Percentiles rank a stretch among this genome's conserved stretches.
Conservation (phyloP, 192 early-diverging fungal genomes). For the Backusella mclennaniae region DNA sequence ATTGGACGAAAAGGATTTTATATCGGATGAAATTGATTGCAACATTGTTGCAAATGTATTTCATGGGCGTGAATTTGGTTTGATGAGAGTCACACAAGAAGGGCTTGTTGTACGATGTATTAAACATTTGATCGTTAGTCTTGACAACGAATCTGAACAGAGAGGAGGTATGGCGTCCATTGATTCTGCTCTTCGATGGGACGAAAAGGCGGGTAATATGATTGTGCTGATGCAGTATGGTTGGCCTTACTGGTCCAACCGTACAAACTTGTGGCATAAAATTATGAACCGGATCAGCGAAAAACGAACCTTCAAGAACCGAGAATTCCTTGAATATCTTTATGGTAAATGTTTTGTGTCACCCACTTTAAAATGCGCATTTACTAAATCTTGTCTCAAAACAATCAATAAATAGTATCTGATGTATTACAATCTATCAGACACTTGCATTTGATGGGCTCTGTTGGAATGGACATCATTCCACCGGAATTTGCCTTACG, state of each 20-base stretch:
- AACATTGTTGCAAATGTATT: constrained; percentile 20
- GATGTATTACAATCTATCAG: constrained; percentile 30
- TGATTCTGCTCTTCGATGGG: constrained; percentile 37
- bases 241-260: constrained; percentile 34
- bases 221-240: constrained; percentile 39
- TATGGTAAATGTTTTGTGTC: constrained; percentile 19
- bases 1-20: constrained; percentile 30
- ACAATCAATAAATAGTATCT: constrained; percentile 13
- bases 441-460: constrained; percentile 20
- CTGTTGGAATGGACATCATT: constrained; percentile 33
- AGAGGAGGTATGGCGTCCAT: constrained; percentile 31
- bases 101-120: constrained; percentile 36
- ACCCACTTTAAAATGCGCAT: not conserved
- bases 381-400: not conserved
- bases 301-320: constrained; percentile 32
- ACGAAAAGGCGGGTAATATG: constrained; percentile 33
- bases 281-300: constrained; percentile 34
- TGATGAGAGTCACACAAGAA: constrained; percentile 34
- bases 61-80: constrained; percentile 29
- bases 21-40: constrained; percentile 32
- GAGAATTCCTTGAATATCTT: constrained; percentile 33
- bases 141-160: constrained; percentile 29
- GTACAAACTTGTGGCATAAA: constrained; percentile 28
- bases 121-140: constrained; percentile 35
- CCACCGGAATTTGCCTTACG: constrained; percentile 33